Percentiles rank a stretch among this genome's conserved stretches.
phyloP scores from a whole-genome alignment of 2,329 filamentous ascomycete genomes.

The Aspergillus pseudonomiae region DNA sequence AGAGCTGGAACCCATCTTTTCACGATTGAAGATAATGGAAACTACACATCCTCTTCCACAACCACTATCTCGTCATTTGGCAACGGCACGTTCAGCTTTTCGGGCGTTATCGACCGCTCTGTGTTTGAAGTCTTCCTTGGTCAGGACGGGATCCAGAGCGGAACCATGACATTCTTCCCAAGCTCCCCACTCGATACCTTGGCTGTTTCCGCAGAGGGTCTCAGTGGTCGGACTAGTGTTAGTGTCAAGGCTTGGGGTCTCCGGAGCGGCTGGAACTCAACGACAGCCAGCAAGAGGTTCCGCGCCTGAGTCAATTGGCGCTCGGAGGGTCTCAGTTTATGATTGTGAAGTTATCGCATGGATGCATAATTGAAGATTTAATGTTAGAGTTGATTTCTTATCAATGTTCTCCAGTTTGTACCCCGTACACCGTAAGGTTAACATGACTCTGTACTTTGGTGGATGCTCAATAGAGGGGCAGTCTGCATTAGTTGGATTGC shows the following conservation, averaged over 20 bases:
- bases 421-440: not conserved
- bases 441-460: not conserved
- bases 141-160: constrained; percentile 52
- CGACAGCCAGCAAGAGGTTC: not conserved
- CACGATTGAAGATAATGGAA: constrained; percentile 47
- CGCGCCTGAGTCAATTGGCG: not conserved
- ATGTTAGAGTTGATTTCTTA: not conserved
- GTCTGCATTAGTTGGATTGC: not conserved
- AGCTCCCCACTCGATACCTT: constrained; percentile 36
- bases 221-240: constrained; percentile 7
- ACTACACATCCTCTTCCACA: constrained; percentile 60
- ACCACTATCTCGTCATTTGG: constrained; percentile 26
- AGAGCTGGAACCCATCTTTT: constrained; percentile 54
- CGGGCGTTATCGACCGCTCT: constrained; percentile 57
- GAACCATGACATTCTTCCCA: constrained; percentile 57
- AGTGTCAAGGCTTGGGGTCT: constrained; percentile 10
- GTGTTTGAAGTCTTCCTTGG: constrained; percentile 61
- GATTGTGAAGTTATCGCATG: not conserved
- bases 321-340: too few species aligned
- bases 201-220: constrained; percentile 17
- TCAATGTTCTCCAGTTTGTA: not conserved
- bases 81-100: constrained; percentile 45
- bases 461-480: not conserved
- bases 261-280: constrained; percentile 39
- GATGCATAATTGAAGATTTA: not conserved